Base-by-base conservation (phyloP, 1,139 yeast genomes). In the Kodamaea suecica region DNA sequence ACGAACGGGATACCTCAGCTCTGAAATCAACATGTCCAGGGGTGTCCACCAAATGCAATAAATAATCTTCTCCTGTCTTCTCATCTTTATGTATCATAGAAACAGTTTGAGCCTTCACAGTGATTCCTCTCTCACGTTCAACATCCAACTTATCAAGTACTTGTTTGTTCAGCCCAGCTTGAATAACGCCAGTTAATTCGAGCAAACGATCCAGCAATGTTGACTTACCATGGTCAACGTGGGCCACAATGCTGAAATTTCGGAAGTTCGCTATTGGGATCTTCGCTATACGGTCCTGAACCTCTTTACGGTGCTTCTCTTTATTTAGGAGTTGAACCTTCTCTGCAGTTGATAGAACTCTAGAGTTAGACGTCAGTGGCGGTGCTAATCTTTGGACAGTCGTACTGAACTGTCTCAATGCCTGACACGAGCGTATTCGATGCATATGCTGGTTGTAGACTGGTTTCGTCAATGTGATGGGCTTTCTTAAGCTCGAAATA, bases 21-120 rank as follows among this genome's bases (percentile, higher is more conserved):
- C 97, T 66, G 57, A 92, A 92, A 57, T 92, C 98, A 20, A 92
- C 98, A 57, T 92, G 98, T 0, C 98, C 98, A 0, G 98, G 98
- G 0, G 98, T 92, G 61, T 92, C 98, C 39, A 92, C 95, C 38
- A 92, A 70, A 61, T 92, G 97, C 34, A 92, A 63, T 37, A 92
- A 59, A 51, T 86, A 92, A 47, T 90, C 96, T 47, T 77, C 62
- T 3, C 51, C 44, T 0, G 63, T 51, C 4, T 74, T 73, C 8
- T 35, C 35, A 52, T 86, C 78, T 16, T 72, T 70, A 55, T 88
- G 87, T 37, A 92, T 71, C 97, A 92, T 92, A 0, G 96, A 74
- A 48, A 95, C 92, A 0, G 97, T 90, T 54, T 92, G 97, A 0
- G 98, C 97, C 57, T 92, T 92, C 37, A 92, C 92, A 0, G 98